These are phyloP conservation scores for Venturia effusa DNA, from an alignment of 2,329 filamentous ascomycete genomes.

Conservation along the genomic window DNA sequence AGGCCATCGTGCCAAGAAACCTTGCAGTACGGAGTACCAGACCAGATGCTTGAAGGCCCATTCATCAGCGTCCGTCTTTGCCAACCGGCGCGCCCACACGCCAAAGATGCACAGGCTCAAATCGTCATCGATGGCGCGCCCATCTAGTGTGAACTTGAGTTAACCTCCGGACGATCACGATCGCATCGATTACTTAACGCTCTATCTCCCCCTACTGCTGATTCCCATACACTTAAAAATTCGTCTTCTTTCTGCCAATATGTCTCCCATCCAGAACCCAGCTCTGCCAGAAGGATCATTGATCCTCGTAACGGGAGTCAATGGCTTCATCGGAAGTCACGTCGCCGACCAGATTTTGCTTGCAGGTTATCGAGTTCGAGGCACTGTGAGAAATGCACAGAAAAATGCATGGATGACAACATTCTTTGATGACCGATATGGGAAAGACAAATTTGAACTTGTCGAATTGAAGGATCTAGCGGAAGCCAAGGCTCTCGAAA, in stretches of 20 bases:
- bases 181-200: neutral
- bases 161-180: neutral
- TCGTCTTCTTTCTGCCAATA: neutral
- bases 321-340: slow-evolving; percentile 25
- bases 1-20: neutral
- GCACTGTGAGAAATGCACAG: slow-evolving; percentile 21
- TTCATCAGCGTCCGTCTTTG: neutral
- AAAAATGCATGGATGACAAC: slow-evolving; percentile 22
- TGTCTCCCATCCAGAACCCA: slow-evolving; percentile 2
- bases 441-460: slow-evolving; percentile 19
- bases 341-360: slow-evolving; percentile 22
- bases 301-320: slow-evolving; percentile 26
- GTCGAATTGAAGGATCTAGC: slow-evolving; percentile 22
- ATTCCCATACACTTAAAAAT: neutral
- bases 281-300: slow-evolving; percentile 16
- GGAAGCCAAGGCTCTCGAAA: slow-evolving; percentile 4
- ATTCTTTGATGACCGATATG: slow-evolving; percentile 20
- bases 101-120: neutral
- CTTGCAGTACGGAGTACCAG: neutral
- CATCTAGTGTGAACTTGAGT: neutral
- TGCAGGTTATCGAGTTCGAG: slow-evolving; percentile 25
- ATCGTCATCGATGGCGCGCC: neutral
- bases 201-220: neutral
- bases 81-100: neutral
- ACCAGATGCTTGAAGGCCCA: neutral